Evolutionary conservation across 345 rosid genomes (phyloP), one percentile per base, ranked within the genome.

Genomic region (Bretschneidera sinensis): DNA sequence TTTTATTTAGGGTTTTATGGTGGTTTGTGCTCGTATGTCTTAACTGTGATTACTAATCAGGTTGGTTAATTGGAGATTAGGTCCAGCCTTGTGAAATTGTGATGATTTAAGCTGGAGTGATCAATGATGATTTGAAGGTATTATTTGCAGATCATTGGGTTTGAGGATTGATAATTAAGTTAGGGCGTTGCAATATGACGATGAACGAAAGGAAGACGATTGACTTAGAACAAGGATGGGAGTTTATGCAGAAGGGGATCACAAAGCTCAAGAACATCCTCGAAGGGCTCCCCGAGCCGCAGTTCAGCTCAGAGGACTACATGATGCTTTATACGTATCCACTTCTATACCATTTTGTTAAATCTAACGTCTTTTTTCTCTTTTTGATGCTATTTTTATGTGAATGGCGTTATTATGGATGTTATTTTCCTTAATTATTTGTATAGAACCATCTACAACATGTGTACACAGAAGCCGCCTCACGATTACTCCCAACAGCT

Each of bases 401-500:
- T 17, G 16, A 51, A 48, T 39, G 22, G 33, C 39, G 28, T 50
- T 13, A 25, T 48, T 39, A 13, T n/a, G 1, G 9, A 14, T 13
- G 34, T 48, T 53, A 33, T 1, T 65, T 51, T 24, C 59, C 55
- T 61, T 72, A 55, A 19, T 39, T 55, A 4, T 66, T 21, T 21
- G 33, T 20, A 31, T 79, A 87, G 95, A 24, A 82, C 82, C 17
- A 78, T 87, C 60, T 87, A 84, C 60, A 81, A 84, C 52, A 82
- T 87, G 90, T 87, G 94, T 23, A 78, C 86, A 0, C 88, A 87
- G 59, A 82, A 78, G 79, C 82, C 91, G 0, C 86, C 88, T 18
- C 74, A 80, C 15, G 85, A 87, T 48, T 84, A 80, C 62, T 80
- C 95, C 1, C 82, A 84, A 21, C 88, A 84, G 75, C 83, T 87